Evolutionary conservation across 805 yeast genomes (phyloP).

Genomic region (Barnettozyma salicaria): DNA sequence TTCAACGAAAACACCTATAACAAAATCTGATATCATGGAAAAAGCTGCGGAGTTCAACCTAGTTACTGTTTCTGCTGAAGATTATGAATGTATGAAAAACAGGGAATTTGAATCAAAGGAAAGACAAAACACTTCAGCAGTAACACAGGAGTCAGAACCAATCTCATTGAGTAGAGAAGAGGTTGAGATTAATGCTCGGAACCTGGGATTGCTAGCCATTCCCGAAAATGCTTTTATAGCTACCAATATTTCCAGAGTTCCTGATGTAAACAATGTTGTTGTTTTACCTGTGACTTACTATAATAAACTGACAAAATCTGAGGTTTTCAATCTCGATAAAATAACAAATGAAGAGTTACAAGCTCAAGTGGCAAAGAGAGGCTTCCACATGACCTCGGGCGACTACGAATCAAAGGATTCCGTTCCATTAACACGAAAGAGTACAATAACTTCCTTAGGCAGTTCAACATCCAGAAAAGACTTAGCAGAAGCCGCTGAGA

Average conservation of each 20-base stretch:
- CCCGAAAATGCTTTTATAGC: slow-evolving; percentile 58
- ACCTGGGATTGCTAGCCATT: slow-evolving; percentile 45
- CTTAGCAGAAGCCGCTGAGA: slow-evolving; percentile 26
- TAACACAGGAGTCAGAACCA: slow-evolving; percentile 6
- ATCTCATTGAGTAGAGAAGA: slow-evolving; percentile 18
- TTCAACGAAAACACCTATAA: slow-evolving; percentile 2
- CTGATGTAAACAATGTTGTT: slow-evolving; percentile 52
- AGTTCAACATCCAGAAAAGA: slow-evolving; percentile 23
- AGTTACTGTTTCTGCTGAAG: slow-evolving; percentile 28
- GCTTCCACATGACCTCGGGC: slow-evolving; percentile 30
- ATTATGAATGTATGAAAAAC: slow-evolving; percentile 17
- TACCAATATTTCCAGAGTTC: slow-evolving; percentile 49
- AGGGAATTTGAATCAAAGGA: neutral
- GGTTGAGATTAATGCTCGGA: slow-evolving; percentile 37
- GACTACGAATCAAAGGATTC: slow-evolving; percentile 18
- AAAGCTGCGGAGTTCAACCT: slow-evolving; percentile 29
- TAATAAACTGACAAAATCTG: slow-evolving; percentile 46
- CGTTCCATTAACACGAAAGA: slow-evolving; percentile 16
- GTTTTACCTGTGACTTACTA: slow-evolving; percentile 62
- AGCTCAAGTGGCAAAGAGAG: slow-evolving; percentile 44
- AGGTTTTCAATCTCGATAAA: slow-evolving; percentile 38
- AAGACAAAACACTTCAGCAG: too few species aligned
- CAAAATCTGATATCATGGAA: slow-evolving; percentile 11
- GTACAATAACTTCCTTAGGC: slow-evolving; percentile 20
- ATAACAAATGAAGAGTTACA: slow-evolving; percentile 40